A percentile compares a stretch with the other conserved stretches of the same genome.
Evolutionary conservation across 78 protist species (phyloP).

Genomic region (Tieghemostelium lacteum): DNA sequence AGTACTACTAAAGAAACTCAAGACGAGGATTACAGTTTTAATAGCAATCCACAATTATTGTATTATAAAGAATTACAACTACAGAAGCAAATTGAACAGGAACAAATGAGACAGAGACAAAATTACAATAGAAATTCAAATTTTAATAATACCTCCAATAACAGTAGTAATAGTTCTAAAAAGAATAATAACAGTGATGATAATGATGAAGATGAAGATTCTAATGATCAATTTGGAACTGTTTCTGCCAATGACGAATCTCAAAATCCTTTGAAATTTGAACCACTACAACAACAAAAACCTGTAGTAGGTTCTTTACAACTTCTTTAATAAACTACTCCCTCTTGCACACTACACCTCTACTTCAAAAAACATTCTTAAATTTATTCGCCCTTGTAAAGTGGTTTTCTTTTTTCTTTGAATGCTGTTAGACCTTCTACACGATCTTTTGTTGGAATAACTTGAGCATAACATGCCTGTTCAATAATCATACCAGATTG

Average conservation of each 20-base stretch:
- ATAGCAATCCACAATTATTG: slow-evolving; percentile 23
- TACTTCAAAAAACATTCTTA: too few species aligned
- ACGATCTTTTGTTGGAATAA: slow-evolving; percentile 92
- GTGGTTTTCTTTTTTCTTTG: slow-evolving; percentile 88
- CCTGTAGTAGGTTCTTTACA: too few species aligned
- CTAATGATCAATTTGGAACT: too few species aligned
- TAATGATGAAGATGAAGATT: neutral
- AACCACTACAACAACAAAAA: too few species aligned
- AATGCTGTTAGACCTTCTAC: slow-evolving; percentile 90
- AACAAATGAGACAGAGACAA: slow-evolving; percentile 11
- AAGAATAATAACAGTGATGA: neutral
- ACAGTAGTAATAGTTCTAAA: neutral
- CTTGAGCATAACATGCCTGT: slow-evolving; percentile 90
- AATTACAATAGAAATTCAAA: neutral
- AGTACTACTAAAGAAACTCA: neutral
- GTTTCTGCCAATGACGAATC: too few species aligned
- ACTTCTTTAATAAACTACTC: too few species aligned
- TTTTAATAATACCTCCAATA: neutral
- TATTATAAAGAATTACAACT: slow-evolving; percentile 15
- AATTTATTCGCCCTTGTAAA: slow-evolving; percentile 90
- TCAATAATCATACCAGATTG: slow-evolving; percentile 90
- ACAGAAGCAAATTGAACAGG: slow-evolving; percentile 27
- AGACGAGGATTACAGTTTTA: neutral
- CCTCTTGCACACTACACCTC: too few species aligned
- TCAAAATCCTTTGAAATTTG: too few species aligned